These are phyloP conservation scores for Pseudonitzschia multistriata DNA, from an alignment of 108 stramenopile species.

Conservation along the genomic window DNA sequence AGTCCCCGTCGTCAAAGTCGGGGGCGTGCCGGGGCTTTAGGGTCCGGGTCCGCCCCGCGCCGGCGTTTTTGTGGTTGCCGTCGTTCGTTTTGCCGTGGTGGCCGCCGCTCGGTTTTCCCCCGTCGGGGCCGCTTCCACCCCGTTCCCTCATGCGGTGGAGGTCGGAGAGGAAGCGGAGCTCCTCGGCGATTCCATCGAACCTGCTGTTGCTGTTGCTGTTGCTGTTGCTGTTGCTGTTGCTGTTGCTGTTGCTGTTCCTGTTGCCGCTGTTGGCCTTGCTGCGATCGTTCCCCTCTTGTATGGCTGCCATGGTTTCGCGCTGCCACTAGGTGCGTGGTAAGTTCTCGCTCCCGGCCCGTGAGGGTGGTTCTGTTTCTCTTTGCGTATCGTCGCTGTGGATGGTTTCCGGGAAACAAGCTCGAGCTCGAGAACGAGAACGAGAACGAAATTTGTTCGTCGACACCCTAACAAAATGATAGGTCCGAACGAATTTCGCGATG, in stretches of 20 bases:
- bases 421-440: too few relatives aligned
- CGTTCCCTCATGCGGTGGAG: slow-evolving; percentile 5
- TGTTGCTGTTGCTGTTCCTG: background rate
- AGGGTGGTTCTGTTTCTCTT: too few relatives aligned
- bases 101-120: background rate
- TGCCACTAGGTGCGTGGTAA: too few relatives aligned
- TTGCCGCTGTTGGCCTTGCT: background rate
- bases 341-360: too few relatives aligned
- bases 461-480: too few relatives aligned
- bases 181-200: background rate
- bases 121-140: background rate
- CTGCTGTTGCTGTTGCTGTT: background rate
- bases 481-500: too few relatives aligned
- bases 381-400: too few relatives aligned
- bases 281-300: too few relatives aligned
- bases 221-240: background rate
- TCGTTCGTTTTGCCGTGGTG: background rate
- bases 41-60: background rate
- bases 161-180: background rate
- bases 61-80: background rate
- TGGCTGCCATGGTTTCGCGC: too few relatives aligned
- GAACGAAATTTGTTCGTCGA: too few relatives aligned
- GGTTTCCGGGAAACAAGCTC: too few relatives aligned
- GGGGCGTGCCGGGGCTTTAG: background rate
- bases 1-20: background rate